Conservation (phyloP, 495 filamentous ascomycete genomes). For the Cercophora scortea region DNA sequence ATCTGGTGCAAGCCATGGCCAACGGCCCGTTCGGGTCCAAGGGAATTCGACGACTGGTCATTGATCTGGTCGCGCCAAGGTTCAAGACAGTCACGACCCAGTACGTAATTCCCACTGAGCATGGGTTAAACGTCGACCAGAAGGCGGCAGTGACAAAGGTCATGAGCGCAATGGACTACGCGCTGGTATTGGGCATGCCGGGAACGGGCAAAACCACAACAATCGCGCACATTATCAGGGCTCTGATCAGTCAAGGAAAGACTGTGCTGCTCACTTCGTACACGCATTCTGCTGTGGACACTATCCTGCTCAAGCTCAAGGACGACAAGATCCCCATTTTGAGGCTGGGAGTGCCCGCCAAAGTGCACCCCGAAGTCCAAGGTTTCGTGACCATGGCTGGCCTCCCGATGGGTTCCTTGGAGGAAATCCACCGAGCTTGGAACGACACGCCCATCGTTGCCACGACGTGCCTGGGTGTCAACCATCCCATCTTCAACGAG, state of each 20-base stretch:
- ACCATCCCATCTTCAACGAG: slow-evolving; percentile 78
- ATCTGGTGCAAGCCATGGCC: slow-evolving; percentile 85
- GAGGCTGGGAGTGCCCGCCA: slow-evolving; percentile 71
- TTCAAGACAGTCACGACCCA: slow-evolving; percentile 61
- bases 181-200: slow-evolving; percentile 92
- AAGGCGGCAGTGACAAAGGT: slow-evolving; percentile 81
- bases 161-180: slow-evolving; percentile 91
- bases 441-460: slow-evolving; percentile 81
- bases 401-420: slow-evolving; percentile 61
- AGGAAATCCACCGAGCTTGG: slow-evolving; percentile 76
- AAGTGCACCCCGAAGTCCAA: slow-evolving; percentile 80
- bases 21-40: slow-evolving; percentile 62
- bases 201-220: slow-evolving; percentile 98
- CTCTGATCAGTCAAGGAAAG: slow-evolving; percentile 82
- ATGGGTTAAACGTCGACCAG: slow-evolving; percentile 78
- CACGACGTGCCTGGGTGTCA: slow-evolving; percentile 88
- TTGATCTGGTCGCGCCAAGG: slow-evolving; percentile 60
- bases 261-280: slow-evolving; percentile 90
- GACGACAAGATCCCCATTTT: slow-evolving; percentile 72
- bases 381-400: slow-evolving; percentile 73
- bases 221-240: slow-evolving; percentile 92
- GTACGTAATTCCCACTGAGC: slow-evolving; percentile 46
- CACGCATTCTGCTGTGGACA: slow-evolving; percentile 95
- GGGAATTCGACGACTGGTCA: slow-evolving; percentile 66
- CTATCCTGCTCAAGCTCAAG: slow-evolving; percentile 87